phyloP scores from a whole-genome alignment of 2,329 filamentous ascomycete genomes.

The Metarhizium robertsii region DNA sequence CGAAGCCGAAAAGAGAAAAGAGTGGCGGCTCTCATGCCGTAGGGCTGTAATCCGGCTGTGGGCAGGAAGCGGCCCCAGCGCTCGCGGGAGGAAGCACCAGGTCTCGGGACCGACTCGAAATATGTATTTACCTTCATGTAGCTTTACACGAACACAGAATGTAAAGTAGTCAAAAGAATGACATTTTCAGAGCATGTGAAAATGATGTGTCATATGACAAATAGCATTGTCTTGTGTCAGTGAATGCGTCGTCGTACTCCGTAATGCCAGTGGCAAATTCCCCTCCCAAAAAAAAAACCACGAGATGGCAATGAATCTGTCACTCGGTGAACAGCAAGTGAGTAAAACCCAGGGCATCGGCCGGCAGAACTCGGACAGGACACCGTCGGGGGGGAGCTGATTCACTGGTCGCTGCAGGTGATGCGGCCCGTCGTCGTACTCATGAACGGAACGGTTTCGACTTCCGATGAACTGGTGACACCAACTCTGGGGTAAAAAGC shows the following conservation, averaged over 20 bases:
- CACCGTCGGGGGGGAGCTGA: neutral
- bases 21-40: neutral
- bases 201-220: neutral
- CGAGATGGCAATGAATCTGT: neutral
- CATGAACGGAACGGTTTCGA: neutral
- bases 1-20: neutral
- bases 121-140: neutral
- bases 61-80: neutral
- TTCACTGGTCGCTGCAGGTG: neutral
- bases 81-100: neutral
- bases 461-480: neutral
- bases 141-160: neutral
- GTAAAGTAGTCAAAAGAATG: neutral
- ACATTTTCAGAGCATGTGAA: neutral
- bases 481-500: neutral
- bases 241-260: neutral
- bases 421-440: neutral
- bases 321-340: neutral
- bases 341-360: neutral
- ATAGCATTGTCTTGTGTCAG: neutral
- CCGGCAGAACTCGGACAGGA: neutral
- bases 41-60: neutral
- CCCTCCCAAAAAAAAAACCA: neutral
- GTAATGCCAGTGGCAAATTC: no score
- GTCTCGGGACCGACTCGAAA: neutral